phyloP scores from a whole-genome alignment of 306 rosid genomes.

The Dalbergia oliveri region DNA sequence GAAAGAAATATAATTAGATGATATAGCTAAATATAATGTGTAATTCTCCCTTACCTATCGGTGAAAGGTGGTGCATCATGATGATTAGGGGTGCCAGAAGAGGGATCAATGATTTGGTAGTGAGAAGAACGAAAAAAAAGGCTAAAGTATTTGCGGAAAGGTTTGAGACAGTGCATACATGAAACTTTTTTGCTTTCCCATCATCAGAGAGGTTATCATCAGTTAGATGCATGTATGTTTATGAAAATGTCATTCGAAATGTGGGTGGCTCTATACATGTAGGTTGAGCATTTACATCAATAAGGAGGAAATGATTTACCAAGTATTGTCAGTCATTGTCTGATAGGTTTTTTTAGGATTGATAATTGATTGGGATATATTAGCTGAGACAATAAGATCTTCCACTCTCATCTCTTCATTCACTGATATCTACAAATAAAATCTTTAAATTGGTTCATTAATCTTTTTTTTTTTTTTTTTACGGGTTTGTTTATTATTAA shows the following conservation, averaged over 20 bases:
- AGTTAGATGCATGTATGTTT: slow-evolving; percentile 19
- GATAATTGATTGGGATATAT: neutral
- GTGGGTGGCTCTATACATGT: neutral
- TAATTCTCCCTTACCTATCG: slow-evolving; percentile 17
- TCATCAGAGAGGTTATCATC: neutral
- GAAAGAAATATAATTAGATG: neutral
- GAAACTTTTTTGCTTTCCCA: slow-evolving; percentile 1
- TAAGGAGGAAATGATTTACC: slow-evolving; percentile 3
- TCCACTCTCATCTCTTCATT: neutral
- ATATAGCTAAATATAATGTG: no score
- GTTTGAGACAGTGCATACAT: neutral
- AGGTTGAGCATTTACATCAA: slow-evolving; percentile 22
- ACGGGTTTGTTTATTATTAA: neutral
- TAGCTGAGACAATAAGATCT: neutral
- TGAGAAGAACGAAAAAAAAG: no score
- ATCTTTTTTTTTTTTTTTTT: neutral
- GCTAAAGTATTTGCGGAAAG: no score
- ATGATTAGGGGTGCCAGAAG: neutral
- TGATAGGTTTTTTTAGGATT: neutral
- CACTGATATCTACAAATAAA: neutral
- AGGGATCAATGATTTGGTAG: neutral
- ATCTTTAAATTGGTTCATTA: neutral
- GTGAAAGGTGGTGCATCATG: slow-evolving; percentile 42
- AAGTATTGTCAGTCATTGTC: neutral
- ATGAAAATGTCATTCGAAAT: neutral